Evolutionary conservation across 106 monocot species (phyloP), one percentile per base, ranked within the genome.

Genomic region (Apostasia ramifera): DNA sequence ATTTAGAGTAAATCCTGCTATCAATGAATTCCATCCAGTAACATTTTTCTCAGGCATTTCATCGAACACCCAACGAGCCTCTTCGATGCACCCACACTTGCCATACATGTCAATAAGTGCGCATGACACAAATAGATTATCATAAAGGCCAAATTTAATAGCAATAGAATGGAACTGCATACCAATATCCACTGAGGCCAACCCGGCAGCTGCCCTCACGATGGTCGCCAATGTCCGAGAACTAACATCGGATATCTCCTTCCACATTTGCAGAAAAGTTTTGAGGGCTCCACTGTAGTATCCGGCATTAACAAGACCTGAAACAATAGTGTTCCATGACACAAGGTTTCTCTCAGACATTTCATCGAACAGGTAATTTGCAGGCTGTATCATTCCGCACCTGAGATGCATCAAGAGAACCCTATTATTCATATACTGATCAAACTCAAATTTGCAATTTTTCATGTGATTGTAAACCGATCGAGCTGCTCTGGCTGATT

Each of bases 21-120:
- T 84, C 43, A 97, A 86, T 3, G 84, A 70, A 73, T 97, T 97
- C 89, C 92, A 97, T 39, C 76, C 86, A 12, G 89, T 89, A 47
- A 85, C 65, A 15, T 76, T 85, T 72, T 90, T 89, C 49, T 85
- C 83, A 0, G 79, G 81, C 87, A 92, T 85, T 64, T 76, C 81
- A 43, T 87, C 81, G 66, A 92, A 98, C 2, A 90, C 84, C 86
- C 78, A 76, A 13, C 55, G 80, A 47, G 90, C 85, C 13, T 92
- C 83, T 42, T 80, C 58, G 6, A 93, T 83, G 68, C 79, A 53
- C 47, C 84, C 97, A 59, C 92, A 90, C 73, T 92, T 98, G 10
- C 81, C 76, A 61, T 98, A 98, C 92, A 94, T 85, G 43, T 89
- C 80, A 13, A 89, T 73, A 37, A 89, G 69, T 50, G 89, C 77